A percentile compares a stretch with the other conserved stretches of the same genome.
Evolutionary conservation across 139 green algal species (phyloP).

Genomic region (Chlorokybus atmophyticus): DNA sequence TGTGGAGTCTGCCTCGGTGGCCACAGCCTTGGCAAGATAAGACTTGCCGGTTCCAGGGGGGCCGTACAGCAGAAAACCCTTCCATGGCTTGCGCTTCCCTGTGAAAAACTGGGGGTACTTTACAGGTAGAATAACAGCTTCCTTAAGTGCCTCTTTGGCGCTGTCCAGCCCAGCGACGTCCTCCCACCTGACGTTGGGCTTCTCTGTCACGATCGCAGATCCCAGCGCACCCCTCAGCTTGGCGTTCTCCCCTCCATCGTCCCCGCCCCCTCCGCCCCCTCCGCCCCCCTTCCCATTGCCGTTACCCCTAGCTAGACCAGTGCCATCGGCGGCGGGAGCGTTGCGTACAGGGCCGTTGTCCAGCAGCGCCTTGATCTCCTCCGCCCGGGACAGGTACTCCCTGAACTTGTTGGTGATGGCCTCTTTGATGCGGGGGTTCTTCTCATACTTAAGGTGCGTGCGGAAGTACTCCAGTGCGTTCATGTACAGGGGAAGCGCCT

Average conservation of each 20-base stretch:
- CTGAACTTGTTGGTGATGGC: conserved; percentile 53
- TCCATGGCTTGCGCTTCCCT: conserved; percentile 95
- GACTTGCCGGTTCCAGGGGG: conserved; percentile 96
- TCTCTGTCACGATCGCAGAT: conserved; percentile 72
- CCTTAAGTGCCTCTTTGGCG: conserved; percentile 94
- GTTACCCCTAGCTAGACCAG: neutral
- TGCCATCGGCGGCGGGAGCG: conserved; percentile 15
- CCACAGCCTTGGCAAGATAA: conserved; percentile 96
- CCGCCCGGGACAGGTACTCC: conserved; percentile 83
- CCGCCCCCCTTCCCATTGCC: conserved; percentile 16
- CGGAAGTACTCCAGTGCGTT: conserved; percentile 51
- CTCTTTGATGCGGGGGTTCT: conserved; percentile 55
- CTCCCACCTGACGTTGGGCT: conserved; percentile 92
- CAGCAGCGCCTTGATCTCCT: conserved; percentile 75
- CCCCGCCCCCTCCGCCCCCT: conserved; percentile 18
- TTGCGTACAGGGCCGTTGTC: conserved; percentile 20
- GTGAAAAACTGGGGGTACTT: conserved; percentile 99
- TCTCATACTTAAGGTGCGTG: conserved; percentile 80
- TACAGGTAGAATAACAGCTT: conserved; percentile 98
- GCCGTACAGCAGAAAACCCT: conserved; percentile 93
- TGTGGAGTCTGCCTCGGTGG: conserved; percentile 95
- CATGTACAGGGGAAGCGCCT: conserved; percentile 51
- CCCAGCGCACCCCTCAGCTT: conserved; percentile 62
- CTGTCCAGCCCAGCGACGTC: conserved; percentile 93
- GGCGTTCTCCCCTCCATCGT: conserved; percentile 54